Evolutionary conservation across 768 basidiomycete species (phyloP).

Genomic region (Amanita pseudoporphyria): DNA sequence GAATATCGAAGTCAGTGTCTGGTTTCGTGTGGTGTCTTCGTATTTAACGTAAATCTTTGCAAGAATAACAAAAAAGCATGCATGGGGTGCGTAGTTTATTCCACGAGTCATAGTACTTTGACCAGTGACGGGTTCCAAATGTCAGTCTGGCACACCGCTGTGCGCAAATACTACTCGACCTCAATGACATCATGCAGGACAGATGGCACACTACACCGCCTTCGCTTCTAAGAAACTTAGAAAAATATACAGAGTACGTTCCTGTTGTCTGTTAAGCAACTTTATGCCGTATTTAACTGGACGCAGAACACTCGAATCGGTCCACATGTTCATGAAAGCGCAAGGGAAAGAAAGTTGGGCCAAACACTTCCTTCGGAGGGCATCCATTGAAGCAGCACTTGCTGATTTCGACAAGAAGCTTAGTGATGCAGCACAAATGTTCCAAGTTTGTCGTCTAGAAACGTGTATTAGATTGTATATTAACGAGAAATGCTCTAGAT

Average conservation of each 20-base stretch:
- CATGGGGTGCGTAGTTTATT: slow-evolving; percentile 13
- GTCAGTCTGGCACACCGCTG: slow-evolving; percentile 26
- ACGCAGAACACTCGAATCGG: slow-evolving; percentile 27
- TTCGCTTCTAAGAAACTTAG: slow-evolving; percentile 27
- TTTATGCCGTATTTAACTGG: neutral
- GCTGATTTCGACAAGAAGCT: slow-evolving; percentile 22
- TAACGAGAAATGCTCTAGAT: slow-evolving; percentile 19
- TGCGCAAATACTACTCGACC: slow-evolving; percentile 30
- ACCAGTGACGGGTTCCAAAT: neutral
- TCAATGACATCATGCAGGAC: slow-evolving; percentile 35
- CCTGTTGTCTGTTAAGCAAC: neutral
- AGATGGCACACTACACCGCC: slow-evolving; percentile 34
- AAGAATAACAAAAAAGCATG: slow-evolving; percentile 31
- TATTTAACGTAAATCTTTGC: neutral
- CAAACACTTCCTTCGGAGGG: slow-evolving; percentile 29
- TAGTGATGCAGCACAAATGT: slow-evolving; percentile 36
- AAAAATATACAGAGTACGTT: slow-evolving; percentile 30
- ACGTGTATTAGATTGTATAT: neutral
- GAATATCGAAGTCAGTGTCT: slow-evolving; percentile 14
- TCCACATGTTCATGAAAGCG: slow-evolving; percentile 29
- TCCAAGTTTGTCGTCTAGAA: slow-evolving; percentile 25
- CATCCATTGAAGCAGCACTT: slow-evolving; percentile 29
- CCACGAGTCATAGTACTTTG: neutral
- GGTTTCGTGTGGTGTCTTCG: neutral
- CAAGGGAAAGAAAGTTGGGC: slow-evolving; percentile 32